phyloP scores from a whole-genome alignment of 257 asterid species.

The Scutellaria galericulata region DNA sequence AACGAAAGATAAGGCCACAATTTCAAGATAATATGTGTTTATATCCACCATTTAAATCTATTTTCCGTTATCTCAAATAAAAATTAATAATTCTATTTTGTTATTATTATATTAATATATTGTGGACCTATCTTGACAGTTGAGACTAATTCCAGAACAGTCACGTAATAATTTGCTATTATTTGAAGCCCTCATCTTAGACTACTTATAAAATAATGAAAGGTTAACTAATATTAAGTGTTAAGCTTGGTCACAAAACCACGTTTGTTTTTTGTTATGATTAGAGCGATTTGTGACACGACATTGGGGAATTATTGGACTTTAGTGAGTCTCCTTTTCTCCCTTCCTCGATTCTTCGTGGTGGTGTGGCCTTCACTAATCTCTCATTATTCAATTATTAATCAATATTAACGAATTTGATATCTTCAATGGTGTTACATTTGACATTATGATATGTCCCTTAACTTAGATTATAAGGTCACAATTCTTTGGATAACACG shows the following conservation, averaged over 20 bases:
- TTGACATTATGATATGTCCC: constrained; percentile 15
- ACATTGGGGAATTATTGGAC: constrained; percentile 17
- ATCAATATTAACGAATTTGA: background rate
- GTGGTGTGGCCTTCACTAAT: constrained; percentile 28
- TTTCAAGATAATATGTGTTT: too few relatives aligned
- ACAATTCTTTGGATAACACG: background rate
- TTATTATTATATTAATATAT: too few relatives aligned
- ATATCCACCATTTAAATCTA: too few relatives aligned
- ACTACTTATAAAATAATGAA: constrained; percentile 10
- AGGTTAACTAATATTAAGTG: constrained; percentile 5
- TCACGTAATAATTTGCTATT: too few relatives aligned
- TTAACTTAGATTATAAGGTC: background rate
- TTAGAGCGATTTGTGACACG: constrained; percentile 21
- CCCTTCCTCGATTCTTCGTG: constrained; percentile 5
- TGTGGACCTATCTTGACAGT: too few relatives aligned
- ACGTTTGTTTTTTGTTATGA: background rate
- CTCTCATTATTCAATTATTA: constrained; percentile 14
- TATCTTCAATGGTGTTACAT: constrained; percentile 17
- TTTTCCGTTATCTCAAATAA: too few relatives aligned
- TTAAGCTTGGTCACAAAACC: constrained; percentile 24
- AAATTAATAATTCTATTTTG: too few relatives aligned
- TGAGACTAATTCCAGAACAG: too few relatives aligned
- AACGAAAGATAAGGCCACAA: too few relatives aligned
- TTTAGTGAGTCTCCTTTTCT: constrained; percentile 24
- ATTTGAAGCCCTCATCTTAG: constrained; percentile 23